Base-by-base conservation (phyloP, 1,284 basidiomycete species). In the Trametes hirsuta region DNA sequence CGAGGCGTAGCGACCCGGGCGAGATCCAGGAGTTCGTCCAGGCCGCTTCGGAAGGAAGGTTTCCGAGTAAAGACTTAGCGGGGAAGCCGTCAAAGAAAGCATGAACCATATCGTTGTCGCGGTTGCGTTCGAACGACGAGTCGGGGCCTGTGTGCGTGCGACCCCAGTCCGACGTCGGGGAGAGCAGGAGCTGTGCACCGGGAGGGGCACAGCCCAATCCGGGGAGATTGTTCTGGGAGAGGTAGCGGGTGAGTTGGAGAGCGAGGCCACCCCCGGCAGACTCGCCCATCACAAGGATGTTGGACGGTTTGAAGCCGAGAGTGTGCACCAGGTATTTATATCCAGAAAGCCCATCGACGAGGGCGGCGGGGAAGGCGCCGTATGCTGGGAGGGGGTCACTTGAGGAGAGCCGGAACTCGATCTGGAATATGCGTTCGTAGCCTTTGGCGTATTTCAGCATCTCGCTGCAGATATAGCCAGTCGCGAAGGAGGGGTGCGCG, bases 251-350 rank as follows among this genome's bases (percentile, higher is more conserved):
- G 25, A 85, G 74, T 0, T 86, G 84, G 21, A 86, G 75, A 0
- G 83, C 85, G 18, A 91, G 78, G 69, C 90, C 89, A 0, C 81
- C 90, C 2, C 90, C 90, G 0, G 90, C 88, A 12, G 85, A 87
- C 68, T 93, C 89, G 2, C 90, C 90, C n/a, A 77, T 78, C n/a
- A 92, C 53, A 45, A 89, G 75, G 62, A 93, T 86, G 67, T 84
- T 77, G 11, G 71, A 64, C 11, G 79, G 75, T 4, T 66, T 55
- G 55, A 82, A 77, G 0, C 75, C 74, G 30, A 78, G 69, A 0
- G 67, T 65, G 18, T 68, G 59, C 30, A 87, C 78, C 6, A 89
- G 80, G 66, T 88, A 85, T 53, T 78, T 74, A 68, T 88, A 90
- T 0, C 83, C 84, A 0, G 85, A 80, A 12, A 89, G 75, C 0